phyloP scores from a whole-genome alignment of 257 asterid species.

The Fraxinus anomala region DNA sequence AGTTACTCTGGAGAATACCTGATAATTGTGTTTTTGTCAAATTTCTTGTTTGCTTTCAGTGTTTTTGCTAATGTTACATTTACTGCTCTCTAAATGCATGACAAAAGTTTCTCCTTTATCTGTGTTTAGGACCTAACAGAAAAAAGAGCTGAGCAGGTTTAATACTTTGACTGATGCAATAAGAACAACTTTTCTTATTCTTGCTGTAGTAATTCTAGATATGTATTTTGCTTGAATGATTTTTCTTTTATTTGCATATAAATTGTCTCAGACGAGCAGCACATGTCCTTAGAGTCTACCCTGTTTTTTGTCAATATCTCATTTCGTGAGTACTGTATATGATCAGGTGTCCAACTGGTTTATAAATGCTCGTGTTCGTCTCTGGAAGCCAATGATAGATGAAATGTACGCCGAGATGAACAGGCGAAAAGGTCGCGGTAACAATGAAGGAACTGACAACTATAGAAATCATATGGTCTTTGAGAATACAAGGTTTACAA shows the following conservation, averaged over 20 bases:
- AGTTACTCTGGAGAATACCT: not conserved
- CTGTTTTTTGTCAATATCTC: not conserved
- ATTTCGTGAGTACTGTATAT: not conserved
- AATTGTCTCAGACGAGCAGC: not conserved
- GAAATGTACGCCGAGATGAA: conserved; percentile 91
- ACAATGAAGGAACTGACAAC: conserved; percentile 37
- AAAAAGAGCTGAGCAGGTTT: not conserved
- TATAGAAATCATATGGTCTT: conserved; percentile 34
- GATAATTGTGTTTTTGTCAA: not conserved
- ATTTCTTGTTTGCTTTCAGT: not conserved
- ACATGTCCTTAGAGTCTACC: not conserved
- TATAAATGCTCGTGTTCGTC: conserved; percentile 86
- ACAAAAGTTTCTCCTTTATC: not conserved
- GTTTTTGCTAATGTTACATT: too few relatives aligned
- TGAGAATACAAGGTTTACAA: conserved; percentile 42
- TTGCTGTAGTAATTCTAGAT: not conserved
- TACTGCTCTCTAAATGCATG: too few relatives aligned
- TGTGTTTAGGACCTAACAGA: not conserved
- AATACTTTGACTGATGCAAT: not conserved
- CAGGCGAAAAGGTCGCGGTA: conserved; percentile 43
- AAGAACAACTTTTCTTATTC: not conserved
- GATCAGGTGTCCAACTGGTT: conserved; percentile 88
- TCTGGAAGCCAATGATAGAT: conserved; percentile 96
- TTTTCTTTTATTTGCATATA: not conserved
- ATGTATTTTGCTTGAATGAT: not conserved